Evolutionary conservation across 2,329 filamentous ascomycete species (phyloP).

Genomic region (Plenodomus tracheiphilus): DNA sequence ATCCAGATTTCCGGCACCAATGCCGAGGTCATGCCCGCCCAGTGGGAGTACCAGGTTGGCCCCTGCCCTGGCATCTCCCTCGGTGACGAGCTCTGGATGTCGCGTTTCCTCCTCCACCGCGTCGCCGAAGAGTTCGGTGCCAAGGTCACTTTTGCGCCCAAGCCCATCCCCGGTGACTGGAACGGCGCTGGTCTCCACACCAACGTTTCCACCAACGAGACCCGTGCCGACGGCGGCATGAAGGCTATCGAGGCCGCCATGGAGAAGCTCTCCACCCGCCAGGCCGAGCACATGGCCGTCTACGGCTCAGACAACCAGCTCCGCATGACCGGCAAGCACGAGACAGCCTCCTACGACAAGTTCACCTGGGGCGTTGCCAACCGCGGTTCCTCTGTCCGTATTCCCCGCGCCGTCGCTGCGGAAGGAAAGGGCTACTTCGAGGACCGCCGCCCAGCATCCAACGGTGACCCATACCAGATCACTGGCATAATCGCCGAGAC

Average conservation of each 20-base stretch:
- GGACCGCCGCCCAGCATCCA: slow-evolving; percentile 68
- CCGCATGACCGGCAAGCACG: slow-evolving; percentile 89
- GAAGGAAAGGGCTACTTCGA: slow-evolving; percentile 97
- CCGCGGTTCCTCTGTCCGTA: slow-evolving; percentile 91
- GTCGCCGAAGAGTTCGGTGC: slow-evolving; percentile 96
- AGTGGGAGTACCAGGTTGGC: slow-evolving; percentile 98
- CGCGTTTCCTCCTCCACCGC: slow-evolving; percentile 84
- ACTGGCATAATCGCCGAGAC: slow-evolving; percentile 81
- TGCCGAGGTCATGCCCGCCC: slow-evolving; percentile 96
- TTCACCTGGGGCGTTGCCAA: slow-evolving; percentile 96
- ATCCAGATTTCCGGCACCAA: slow-evolving; percentile 98
- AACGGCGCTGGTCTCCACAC: slow-evolving; percentile 93
- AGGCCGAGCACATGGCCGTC: slow-evolving; percentile 71
- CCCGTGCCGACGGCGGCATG: slow-evolving; percentile 91
- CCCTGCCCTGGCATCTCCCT: slow-evolving; percentile 84
- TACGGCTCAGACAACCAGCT: slow-evolving; percentile 96
- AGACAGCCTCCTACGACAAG: slow-evolving; percentile 90
- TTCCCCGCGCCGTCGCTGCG: slow-evolving; percentile 80
- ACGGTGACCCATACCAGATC: slow-evolving; percentile 85
- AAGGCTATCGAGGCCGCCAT: slow-evolving; percentile 85
- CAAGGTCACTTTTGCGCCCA: slow-evolving; percentile 93
- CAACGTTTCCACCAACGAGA: slow-evolving; percentile 90
- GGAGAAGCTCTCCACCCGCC: slow-evolving; percentile 56
- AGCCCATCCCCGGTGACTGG: slow-evolving; percentile 95
- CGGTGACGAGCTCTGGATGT: slow-evolving; percentile 96